phyloP scores from a whole-genome alignment of 2,329 filamentous ascomycete species.

The Dothideomycetes sp. region DNA sequence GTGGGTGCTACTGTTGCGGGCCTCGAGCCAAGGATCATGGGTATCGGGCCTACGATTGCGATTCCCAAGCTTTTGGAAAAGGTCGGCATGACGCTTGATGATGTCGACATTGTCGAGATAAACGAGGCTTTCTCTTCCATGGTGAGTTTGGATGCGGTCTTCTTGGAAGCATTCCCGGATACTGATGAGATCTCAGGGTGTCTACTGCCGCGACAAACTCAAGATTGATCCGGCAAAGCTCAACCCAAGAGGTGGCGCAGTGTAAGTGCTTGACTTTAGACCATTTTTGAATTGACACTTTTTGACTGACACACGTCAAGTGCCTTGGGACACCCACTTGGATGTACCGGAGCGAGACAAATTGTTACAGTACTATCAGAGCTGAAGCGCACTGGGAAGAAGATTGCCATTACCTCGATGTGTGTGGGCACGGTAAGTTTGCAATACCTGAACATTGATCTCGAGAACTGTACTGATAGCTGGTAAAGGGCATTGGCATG shows the following conservation, averaged over 20 bases:
- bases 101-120: not conserved
- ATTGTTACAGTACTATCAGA: not conserved
- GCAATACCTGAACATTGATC: too few species aligned
- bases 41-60: not conserved
- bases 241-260: not conserved
- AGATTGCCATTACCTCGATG: not conserved
- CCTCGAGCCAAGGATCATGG: not conserved
- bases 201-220: not conserved
- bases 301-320: not conserved
- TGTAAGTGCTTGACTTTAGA: not conserved
- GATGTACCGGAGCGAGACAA: not conserved
- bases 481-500: too few species aligned
- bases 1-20: not conserved
- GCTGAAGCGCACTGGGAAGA: not conserved
- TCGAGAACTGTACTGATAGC: too few species aligned
- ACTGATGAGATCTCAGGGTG: not conserved
- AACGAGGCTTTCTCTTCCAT: not conserved
- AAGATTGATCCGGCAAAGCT: not conserved
- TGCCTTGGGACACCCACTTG: not conserved
- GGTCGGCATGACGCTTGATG: not conserved
- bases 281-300: not conserved
- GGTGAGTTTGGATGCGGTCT: not conserved
- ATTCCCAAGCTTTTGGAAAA: not conserved
- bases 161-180: not conserved
- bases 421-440: not conserved